Evolutionary conservation across 1,284 basidiomycete genomes (phyloP), one percentile per base, ranked within the genome.

Genomic region (Laetiporus sulphureus): DNA sequence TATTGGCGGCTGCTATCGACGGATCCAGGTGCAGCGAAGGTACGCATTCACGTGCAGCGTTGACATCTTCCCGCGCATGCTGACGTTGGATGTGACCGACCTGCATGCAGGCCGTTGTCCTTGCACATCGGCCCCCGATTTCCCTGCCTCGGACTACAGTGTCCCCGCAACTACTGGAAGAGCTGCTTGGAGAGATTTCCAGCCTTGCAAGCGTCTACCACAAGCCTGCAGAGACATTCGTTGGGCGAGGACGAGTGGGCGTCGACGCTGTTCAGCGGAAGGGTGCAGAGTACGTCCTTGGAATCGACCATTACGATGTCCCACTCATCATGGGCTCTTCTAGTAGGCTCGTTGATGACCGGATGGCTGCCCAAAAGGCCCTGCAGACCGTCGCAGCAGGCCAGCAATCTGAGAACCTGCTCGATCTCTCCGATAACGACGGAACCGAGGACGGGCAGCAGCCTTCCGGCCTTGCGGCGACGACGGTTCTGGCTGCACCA

Each of bases 1-100:
- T 97, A 97, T 60, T 98, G 94, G 94, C 75, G 95, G 46, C 62
- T 98, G 48, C 64, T 98, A 32, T 94, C 90, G 8, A 91, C 91
- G 27, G 95, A 99, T 63, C 87, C 91, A 2, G 89, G 80, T 3
- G 92, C 93, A 16, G 94, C 94, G 0, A 96, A 94, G 75, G 91
- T 90, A 50, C 20, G n/a, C 29, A 29, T 19, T n/a, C n/a, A n/a
- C n/a, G n/a, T n/a, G n/a, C n/a, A n/a, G n/a, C n/a, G n/a, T n/a
- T n/a, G n/a, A n/a, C n/a, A n/a, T n/a, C n/a, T n/a, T n/a, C n/a
- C n/a, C n/a, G n/a, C n/a, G n/a, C n/a, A n/a, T n/a, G n/a, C n/a
- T n/a, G n/a, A n/a, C n/a, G n/a, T n/a, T n/a, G n/a, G n/a, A 29
- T 32, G 12, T 8, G 22, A 5, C n/a, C 38, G 23, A 32, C 40